phyloP scores from a whole-genome alignment of 176 grass and related monocot genomes.

The Aechmea fasciata region DNA sequence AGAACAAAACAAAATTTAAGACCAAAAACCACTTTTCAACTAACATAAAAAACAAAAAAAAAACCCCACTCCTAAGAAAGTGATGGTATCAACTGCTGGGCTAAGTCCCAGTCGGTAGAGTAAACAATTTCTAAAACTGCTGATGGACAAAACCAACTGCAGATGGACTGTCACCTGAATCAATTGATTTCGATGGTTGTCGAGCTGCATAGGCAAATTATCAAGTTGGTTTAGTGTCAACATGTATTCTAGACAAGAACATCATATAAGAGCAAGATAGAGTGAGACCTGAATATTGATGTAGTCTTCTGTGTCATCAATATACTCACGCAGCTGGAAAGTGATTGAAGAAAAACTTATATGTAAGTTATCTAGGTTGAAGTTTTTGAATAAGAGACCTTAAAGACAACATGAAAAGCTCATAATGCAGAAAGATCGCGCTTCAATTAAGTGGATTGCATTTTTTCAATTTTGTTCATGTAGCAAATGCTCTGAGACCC shows the following conservation, averaged over 20 bases:
- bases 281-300: conserved; percentile 93
- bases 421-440: too few relatives aligned
- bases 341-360: not conserved
- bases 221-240: not conserved
- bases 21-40: not conserved
- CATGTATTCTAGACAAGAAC: not conserved
- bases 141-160: not conserved
- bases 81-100: not conserved
- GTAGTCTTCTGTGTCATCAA: conserved; percentile 99
- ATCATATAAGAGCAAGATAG: not conserved
- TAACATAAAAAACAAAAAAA: not conserved
- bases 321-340: conserved; percentile 93
- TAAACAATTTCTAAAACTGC: not conserved
- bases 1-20: not conserved
- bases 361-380: not conserved
- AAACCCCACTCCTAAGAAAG: not conserved
- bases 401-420: too few relatives aligned
- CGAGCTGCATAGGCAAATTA: conserved; percentile 50
- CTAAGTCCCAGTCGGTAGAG: not conserved
- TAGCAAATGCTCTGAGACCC: too few relatives aligned
- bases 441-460: too few relatives aligned
- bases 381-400: too few relatives aligned
- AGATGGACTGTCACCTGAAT: conserved; percentile 62
- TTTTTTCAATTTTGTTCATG: too few relatives aligned
- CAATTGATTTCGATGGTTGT: conserved; percentile 99